Base-by-base conservation (phyloP, 2,329 filamentous ascomycete genomes). In the Immersiporthe knoxdaviesiana region DNA sequence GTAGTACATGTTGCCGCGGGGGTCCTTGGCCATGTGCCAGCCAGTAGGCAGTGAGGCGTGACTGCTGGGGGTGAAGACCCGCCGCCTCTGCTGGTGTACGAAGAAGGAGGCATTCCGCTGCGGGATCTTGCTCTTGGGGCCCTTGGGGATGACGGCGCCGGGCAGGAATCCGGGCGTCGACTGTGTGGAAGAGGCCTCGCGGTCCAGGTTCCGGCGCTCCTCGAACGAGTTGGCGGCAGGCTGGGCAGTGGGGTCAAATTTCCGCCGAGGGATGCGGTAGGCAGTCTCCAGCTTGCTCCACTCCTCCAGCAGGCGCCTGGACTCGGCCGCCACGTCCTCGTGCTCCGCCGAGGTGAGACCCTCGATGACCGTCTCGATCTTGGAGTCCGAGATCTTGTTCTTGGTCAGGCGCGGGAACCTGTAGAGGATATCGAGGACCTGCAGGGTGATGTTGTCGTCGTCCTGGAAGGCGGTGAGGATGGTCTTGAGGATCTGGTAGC, bases 331-430 rank as follows among this genome's bases (percentile, higher is more conserved):
- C 27, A 99, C 92, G 70, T 91, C 86, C 71, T 93, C 89, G 76
- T 97, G 90, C 11, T 90, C 88, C 24, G 88, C 91, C 16, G 81
- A 81, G 1, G 85, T 87, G 65, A 98, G 82, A 3, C 86, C 85
- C 75, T 92, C 84, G 56, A 99, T 87, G 0, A 91, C 91, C 2
- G 90, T 85, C 78, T 98, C 96, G 71, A 99, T 97, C 75, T 97
- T 97, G 11, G 96, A 97, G 76, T 97, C 94, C 73, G 92, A 90
- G 69, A 99, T 97, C 81, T 99, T 99, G 84, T 99, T 99, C 70
- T 93, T 91, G 27, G 96, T 98, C 63, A 98, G 84, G 12, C 95
- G 91, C 0, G 96, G 96, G 73, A 98, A 91, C 72, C 90, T 91
- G 79, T 97, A 91, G 27, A 99, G 86, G 67, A 99, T 94, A 73